Evolutionary conservation across 1,284 basidiomycete genomes (phyloP), one percentile per base, ranked within the genome.

Genomic region (Phellopilus nigrolimitatus): DNA sequence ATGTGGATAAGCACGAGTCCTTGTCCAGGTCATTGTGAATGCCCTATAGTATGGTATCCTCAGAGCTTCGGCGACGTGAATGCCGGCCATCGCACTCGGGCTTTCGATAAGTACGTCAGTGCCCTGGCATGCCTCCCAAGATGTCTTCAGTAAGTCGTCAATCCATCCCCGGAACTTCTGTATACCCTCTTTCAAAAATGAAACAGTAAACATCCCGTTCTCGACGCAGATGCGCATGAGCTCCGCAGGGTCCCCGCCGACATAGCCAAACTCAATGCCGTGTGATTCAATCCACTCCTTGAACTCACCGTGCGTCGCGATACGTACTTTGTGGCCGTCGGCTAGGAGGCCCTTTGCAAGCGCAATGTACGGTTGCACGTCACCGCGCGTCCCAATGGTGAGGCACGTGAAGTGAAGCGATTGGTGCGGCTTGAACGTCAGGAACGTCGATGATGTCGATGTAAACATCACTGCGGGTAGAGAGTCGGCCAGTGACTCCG

Each of bases 81-180:
- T 89, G n/a, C 95, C 95, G n/a, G 87, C 93, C 88, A 98, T 98
- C 4, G 95, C 93, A 63, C 90, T 94, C 0, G 95, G 95, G 61
- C 89, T 92, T 70, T 99, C 95, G 49, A 99, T 77, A 45, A 99
- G 76, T 22, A 98, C 80, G 64, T 99, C 95, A 0, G 92, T 93
- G 17, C 82, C 86, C 70, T 95, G 91, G 64, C 97, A 99, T 3
- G 94, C 95, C 54, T 92, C 82, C 92, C 93, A 98, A 1, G 93
- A 89, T 0, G 92, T 93, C 64, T 84, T 85, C 30, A 99, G 77
- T 3, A 99, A 75, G 63, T 98, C 95, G 64, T 98, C 95, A 47
- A 98, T 74, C 95, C 95, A 99, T 19, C 89, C 91, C 49, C 95
- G 87, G 74, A 98, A 98, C 85, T 93, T 95, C 54, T 82, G 76